phyloP scores from a whole-genome alignment of 1,139 yeast species.

The Hansenula lynferdii region DNA sequence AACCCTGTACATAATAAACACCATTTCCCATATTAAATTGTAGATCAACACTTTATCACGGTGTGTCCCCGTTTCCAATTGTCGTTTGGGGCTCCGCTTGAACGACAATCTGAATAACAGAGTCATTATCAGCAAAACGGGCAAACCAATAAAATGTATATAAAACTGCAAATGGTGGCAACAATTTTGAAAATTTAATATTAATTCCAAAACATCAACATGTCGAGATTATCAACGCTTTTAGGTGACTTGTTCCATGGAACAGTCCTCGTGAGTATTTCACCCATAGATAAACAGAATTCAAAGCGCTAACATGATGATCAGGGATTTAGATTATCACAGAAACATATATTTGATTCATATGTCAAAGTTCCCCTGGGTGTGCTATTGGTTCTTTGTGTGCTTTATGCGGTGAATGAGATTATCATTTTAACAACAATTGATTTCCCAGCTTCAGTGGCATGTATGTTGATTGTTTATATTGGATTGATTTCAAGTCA shows the following conservation, averaged over 20 bases:
- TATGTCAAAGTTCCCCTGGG: slow-evolving; percentile 35
- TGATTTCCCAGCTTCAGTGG: slow-evolving; percentile 69
- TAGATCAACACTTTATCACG: neutral
- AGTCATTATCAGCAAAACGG: no score
- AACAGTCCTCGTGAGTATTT: neutral
- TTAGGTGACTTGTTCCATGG: neutral
- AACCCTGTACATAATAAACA: neutral
- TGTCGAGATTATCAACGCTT: neutral
- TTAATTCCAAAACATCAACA: no score
- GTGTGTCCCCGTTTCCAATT: neutral
- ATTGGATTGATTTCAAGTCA: slow-evolving; percentile 38
- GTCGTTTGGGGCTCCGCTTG: neutral
- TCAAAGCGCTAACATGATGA: no score
- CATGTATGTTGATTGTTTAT: slow-evolving; percentile 66
- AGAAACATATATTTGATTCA: slow-evolving; percentile 19
- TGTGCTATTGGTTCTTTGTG: slow-evolving; percentile 30
- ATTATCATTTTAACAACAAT: slow-evolving; percentile 44
- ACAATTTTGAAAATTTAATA: no score
- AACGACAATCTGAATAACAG: neutral
- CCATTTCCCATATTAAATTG: no score
- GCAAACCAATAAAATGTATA: no score
- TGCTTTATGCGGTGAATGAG: slow-evolving; percentile 62
- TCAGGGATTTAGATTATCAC: slow-evolving; percentile 16
- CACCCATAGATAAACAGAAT: no score
- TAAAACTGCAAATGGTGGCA: no score